Base-by-base conservation (phyloP, 139 green algal species). In the Raphidocelis subcapitata region DNA sequence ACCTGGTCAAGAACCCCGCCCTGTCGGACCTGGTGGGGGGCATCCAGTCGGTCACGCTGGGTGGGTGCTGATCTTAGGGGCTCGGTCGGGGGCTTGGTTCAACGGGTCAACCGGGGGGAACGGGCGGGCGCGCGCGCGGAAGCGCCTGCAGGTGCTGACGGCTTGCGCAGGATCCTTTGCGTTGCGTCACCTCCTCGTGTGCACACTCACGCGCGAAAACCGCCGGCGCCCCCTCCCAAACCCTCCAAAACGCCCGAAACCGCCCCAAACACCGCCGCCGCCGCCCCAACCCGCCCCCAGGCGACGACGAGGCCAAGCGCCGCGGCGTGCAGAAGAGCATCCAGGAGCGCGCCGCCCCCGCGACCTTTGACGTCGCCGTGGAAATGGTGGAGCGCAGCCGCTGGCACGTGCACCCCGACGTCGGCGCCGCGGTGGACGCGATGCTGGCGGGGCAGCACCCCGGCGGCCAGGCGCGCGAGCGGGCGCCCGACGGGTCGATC, bases 1-100 rank as follows among this genome's bases (percentile, higher is more conserved):
- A 99, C 76, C 71, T 99, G 47, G 94, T 99, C 63, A 99, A 99
- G 78, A 98, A 99, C 75, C 93, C 92, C 0, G 73, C 87, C 26
- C 80, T 97, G 55, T 76, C 80, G 16, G 88, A 93, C 59, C 76
- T 97, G 56, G 67, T 95, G 16, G 90, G 90, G 3, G 87, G 85
- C 28, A 81, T 88, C 62, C 72, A 79, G 71, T 84, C 66, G 26
- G 86, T 92, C 35, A 92, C 86, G 16, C 64, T 92, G 36, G 91
- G 92, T 68, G 94, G 97, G 67, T 23, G 15, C n/a, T n/a, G n/a
- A n/a, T n/a, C n/a, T n/a, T n/a, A n/a, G n/a, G n/a, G n/a, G n/a
- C n/a, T n/a, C n/a, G n/a, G n/a, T n/a, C n/a, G n/a, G n/a, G n/a
- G n/a, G n/a, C n/a, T n/a, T n/a, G n/a, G n/a, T n/a, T n/a, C n/a